phyloP scores from a whole-genome alignment of 1,284 basidiomycete species.

The Heliocybe sulcata region DNA sequence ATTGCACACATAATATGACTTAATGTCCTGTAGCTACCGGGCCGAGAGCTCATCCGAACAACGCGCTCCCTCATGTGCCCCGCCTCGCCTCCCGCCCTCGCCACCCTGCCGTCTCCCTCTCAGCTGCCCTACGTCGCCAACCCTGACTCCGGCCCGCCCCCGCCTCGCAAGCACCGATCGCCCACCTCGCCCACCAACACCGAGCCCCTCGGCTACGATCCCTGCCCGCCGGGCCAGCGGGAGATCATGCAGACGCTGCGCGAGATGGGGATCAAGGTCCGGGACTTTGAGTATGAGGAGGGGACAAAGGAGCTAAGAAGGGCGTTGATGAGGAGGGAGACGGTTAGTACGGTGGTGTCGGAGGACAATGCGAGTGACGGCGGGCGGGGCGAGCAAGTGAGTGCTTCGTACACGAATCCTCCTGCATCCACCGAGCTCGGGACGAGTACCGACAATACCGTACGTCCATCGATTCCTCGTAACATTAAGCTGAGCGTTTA shows the following conservation, averaged over 20 bases:
- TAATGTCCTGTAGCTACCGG: not conserved
- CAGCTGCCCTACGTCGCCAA: not conserved
- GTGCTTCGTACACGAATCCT: too few relatives aligned
- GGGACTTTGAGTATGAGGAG: not conserved
- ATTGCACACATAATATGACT: too few relatives aligned
- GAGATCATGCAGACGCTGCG: not conserved
- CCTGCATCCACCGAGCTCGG: too few relatives aligned
- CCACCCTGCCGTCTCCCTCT: not conserved
- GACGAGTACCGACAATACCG: too few relatives aligned
- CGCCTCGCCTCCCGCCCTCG: not conserved
- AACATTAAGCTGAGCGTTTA: too few relatives aligned
- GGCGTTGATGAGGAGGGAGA: too few relatives aligned
- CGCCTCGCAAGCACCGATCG: not conserved
- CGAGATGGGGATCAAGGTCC: not conserved
- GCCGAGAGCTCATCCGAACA: not conserved
- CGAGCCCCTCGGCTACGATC: not conserved
- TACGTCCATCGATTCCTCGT: too few relatives aligned
- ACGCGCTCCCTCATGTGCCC: not conserved
- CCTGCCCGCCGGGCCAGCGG: not conserved
- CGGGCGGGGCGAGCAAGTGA: too few relatives aligned
- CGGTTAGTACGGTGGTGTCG: too few relatives aligned
- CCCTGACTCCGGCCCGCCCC: not conserved
- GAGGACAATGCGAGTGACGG: too few relatives aligned
- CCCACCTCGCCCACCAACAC: not conserved
- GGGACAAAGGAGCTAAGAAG: too few relatives aligned